Evolutionary conservation across 768 basidiomycete species (phyloP), one percentile per base, ranked within the genome.

Genomic region (Gyrodon lividus): DNA sequence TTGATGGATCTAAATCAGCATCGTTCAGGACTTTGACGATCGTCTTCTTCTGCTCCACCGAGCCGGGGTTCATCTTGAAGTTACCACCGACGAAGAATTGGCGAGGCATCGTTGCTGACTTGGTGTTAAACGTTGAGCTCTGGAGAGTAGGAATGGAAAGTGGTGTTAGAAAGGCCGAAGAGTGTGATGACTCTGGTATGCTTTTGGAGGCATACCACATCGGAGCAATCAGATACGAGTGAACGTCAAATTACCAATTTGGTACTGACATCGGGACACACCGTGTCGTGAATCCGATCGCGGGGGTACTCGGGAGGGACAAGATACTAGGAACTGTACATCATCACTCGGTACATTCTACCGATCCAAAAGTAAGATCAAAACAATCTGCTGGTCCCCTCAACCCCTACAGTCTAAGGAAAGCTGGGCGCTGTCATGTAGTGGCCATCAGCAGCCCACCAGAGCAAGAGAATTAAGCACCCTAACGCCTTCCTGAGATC

Each of bases 11-110:
- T 46, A 98, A 72, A 45, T 82, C 74, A 46, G 92, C 92, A 4
- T 82, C 71, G 75, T 97, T 97, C 48, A 99, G 74, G 43, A 75
- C 66, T 46, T 81, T 70, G 60, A 91, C 72, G 63, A 99, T 80
- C 39, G 74, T 72, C 57, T 74, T 74, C 70, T 88, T 86, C 59
- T 83, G 78, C 57, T 78, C 77, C 57, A 76, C 76, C 33, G 84
- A 80, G 52, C 76, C 75, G 24, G 89, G 89, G 77, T 98, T 96
- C 86, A 98, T 87, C 79, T 98, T 99, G 83, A 96, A 98, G 81
- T 98, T 98, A 26, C 94, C 92, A 56, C 96, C 96, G 62, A 91
- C 93, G 67, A 97, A 95, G 76, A 95, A 96, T 70, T 83, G 76
- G 65, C 92, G 91, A 55, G 86, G 52, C 89, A 89, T 88, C 46